phyloP scores from a whole-genome alignment of 1,139 yeast species.

The Suhomyces choctaworum region DNA sequence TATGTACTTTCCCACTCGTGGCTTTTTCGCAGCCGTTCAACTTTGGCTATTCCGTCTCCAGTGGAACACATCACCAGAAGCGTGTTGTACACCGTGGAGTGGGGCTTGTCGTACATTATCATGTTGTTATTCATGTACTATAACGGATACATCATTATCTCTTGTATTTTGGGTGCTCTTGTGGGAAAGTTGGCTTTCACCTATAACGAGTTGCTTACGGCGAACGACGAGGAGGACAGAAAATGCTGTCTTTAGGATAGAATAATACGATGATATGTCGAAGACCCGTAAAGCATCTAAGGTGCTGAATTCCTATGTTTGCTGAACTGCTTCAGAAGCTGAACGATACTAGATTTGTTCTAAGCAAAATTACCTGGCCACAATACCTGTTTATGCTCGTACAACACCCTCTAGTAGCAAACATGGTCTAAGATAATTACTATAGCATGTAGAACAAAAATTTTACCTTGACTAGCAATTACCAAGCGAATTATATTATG shows the following conservation, averaged over 20 bases:
- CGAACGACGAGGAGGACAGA: constrained; percentile 26
- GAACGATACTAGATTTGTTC: no score
- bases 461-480: no score
- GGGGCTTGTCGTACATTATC: constrained; percentile 63
- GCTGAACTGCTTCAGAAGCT: background rate
- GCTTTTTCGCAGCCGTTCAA: constrained; percentile 25
- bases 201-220: constrained; percentile 39
- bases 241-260: constrained; percentile 16
- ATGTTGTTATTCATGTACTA: constrained; percentile 75
- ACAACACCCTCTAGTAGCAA: no score
- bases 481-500: no score
- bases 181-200: constrained; percentile 56
- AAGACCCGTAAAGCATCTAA: background rate
- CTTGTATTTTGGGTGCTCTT: constrained; percentile 62
- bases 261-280: background rate
- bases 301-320: background rate
- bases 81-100: constrained; percentile 52
- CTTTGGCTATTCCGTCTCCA: constrained; percentile 35
- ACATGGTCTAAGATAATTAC: no score
- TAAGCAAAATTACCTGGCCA: no score
- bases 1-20: constrained; percentile 44
- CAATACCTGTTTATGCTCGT: no score
- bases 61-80: constrained; percentile 53
- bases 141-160: constrained; percentile 66
- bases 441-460: no score